Evolutionary conservation across 2,329 filamentous ascomycete species (phyloP).

Genomic region (Calcarisporium arbuscula): DNA sequence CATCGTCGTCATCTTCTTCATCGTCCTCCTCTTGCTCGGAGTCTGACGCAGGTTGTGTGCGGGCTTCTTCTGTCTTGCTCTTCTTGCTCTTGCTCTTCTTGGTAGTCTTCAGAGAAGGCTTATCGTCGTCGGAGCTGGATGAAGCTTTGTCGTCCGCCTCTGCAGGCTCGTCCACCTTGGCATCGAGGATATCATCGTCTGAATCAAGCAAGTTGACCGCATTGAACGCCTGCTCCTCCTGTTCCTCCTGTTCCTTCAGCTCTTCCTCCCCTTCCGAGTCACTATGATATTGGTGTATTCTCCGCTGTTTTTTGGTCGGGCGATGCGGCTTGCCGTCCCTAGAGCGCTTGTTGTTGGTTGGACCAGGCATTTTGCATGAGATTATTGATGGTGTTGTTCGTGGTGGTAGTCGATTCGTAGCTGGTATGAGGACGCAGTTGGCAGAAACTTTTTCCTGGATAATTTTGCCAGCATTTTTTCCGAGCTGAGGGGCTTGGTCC

Average conservation of each 20-base stretch:
- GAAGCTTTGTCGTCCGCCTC: slow-evolving; percentile 28
- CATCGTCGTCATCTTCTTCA: slow-evolving; percentile 17
- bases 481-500: no score
- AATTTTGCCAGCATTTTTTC: no score
- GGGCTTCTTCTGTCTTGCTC: slow-evolving; percentile 14
- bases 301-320: slow-evolving; percentile 48
- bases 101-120: slow-evolving; percentile 20
- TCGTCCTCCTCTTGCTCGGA: slow-evolving; percentile 20
- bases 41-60: slow-evolving; percentile 17
- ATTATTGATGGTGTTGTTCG: background rate
- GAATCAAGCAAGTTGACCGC: slow-evolving; percentile 50
- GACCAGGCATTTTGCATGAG: slow-evolving; percentile 29
- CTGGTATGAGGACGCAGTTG: slow-evolving; percentile 3
- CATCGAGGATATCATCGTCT: slow-evolving; percentile 51
- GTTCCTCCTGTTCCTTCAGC: slow-evolving; percentile 19
- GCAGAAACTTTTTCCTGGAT: no score
- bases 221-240: slow-evolving; percentile 35
- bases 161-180: slow-evolving; percentile 42
- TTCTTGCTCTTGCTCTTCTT: slow-evolving; percentile 22
- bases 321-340: slow-evolving; percentile 25
- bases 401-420: slow-evolving; percentile 8
- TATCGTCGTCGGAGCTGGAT: slow-evolving; percentile 31
- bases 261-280: slow-evolving; percentile 37
- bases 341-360: slow-evolving; percentile 25
- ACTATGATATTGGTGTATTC: slow-evolving; percentile 45